These are phyloP conservation scores for Cucurbita ficifolia DNA, from an alignment of 306 rosid genomes.

Conservation along the genomic window DNA sequence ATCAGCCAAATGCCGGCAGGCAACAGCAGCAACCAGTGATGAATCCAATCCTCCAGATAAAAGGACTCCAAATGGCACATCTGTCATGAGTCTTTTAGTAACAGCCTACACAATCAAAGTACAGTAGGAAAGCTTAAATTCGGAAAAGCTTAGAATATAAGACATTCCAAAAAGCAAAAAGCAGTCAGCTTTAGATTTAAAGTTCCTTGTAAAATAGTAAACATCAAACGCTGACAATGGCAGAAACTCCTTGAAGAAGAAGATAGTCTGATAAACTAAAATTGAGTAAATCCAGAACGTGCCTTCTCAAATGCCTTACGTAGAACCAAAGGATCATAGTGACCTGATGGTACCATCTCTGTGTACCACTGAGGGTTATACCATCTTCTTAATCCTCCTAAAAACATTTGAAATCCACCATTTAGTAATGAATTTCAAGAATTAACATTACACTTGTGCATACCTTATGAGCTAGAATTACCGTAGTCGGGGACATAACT, in stretches of 20 bases:
- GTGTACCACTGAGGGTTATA: slow-evolving; percentile 78
- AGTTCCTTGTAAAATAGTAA: neutral
- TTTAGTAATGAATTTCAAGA: neutral
- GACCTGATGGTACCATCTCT: slow-evolving; percentile 57
- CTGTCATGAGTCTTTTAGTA: slow-evolving; percentile 88
- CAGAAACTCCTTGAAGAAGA: neutral
- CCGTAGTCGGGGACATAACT: neutral
- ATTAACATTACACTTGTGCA: neutral
- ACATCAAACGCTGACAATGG: neutral
- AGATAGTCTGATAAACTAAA: neutral
- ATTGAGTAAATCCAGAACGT: slow-evolving; percentile 6
- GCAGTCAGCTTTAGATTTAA: neutral
- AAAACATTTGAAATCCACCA: slow-evolving; percentile 8
- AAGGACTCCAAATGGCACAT: slow-evolving; percentile 95
- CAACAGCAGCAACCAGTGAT: slow-evolving; percentile 92
- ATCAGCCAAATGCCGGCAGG: slow-evolving; percentile 52
- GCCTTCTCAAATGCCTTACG: slow-evolving; percentile 80
- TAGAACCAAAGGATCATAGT: slow-evolving; percentile 49
- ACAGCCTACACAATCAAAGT: slow-evolving; percentile 56
- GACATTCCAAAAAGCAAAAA: neutral
- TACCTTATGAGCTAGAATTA: too few species aligned
- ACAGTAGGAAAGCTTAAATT: slow-evolving; percentile 5
- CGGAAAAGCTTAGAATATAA: neutral
- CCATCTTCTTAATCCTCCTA: slow-evolving; percentile 91
- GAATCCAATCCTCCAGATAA: slow-evolving; percentile 94